phyloP scores from a whole-genome alignment of 345 rosid genomes.

The Heritiera fomes region DNA sequence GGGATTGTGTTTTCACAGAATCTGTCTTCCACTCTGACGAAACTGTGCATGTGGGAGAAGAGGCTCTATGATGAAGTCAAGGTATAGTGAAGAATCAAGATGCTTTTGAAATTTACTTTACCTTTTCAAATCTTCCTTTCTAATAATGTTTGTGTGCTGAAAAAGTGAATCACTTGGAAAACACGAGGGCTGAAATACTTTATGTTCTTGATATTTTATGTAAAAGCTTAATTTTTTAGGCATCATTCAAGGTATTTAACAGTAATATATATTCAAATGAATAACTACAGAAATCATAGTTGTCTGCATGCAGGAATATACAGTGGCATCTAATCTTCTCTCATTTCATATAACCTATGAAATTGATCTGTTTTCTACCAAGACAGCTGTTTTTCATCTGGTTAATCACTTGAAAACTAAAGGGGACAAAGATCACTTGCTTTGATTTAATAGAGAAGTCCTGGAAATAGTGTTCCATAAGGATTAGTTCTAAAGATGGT shows the following conservation, averaged over 20 bases:
- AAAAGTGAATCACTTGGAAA: background rate
- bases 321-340: too few species aligned
- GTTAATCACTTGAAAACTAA: background rate
- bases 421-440: background rate
- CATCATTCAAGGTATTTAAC: background rate
- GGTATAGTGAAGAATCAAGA: conserved; percentile 32
- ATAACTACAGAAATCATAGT: too few species aligned
- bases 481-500: background rate
- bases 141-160: background rate
- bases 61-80: conserved; percentile 63
- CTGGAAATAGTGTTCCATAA: background rate
- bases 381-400: background rate
- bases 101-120: conserved; percentile 15
- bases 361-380: background rate
- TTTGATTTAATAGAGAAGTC: conserved; percentile 1
- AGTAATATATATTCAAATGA: background rate
- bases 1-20: conserved; percentile 32
- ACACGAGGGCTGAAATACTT: background rate
- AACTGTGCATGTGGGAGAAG: conserved; percentile 63
- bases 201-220: background rate
- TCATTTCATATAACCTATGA: too few species aligned
- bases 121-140: conserved; percentile 10
- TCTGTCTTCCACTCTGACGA: conserved; percentile 47
- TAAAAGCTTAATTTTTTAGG: background rate
- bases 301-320: too few species aligned